A percentile compares a stretch with the other conserved stretches of the same genome.
Evolutionary conservation across 257 asterid genomes (phyloP).

Genomic region (Fraxinus pennsylvanica): DNA sequence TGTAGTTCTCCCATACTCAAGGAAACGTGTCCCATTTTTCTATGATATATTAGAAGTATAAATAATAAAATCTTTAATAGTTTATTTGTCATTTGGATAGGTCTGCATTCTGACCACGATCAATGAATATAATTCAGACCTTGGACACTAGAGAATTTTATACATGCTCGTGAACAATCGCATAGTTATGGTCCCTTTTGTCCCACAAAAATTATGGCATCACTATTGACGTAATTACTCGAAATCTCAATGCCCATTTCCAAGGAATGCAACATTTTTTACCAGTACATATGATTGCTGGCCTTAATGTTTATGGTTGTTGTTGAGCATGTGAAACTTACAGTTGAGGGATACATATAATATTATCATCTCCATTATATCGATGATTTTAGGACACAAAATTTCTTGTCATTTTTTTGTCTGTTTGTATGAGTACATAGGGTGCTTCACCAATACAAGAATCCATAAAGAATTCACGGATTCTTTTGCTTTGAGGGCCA

Average conservation of each 20-base stretch:
- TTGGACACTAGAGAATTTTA: slow-evolving; percentile 23
- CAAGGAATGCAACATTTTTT: background rate
- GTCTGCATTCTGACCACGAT: background rate
- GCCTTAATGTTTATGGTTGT: background rate
- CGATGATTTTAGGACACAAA: background rate
- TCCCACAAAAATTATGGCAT: background rate
- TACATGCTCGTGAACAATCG: slow-evolving; percentile 54
- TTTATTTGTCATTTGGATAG: background rate
- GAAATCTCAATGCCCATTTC: background rate
- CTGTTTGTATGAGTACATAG: background rate
- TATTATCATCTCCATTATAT: background rate
- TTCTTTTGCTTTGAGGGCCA: background rate
- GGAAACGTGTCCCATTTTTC: background rate
- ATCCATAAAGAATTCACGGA: background rate
- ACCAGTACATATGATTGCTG: background rate
- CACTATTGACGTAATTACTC: background rate
- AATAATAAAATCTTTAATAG: background rate
- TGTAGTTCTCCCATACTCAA: background rate
- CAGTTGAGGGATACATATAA: background rate
- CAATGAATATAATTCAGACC: slow-evolving; percentile 11
- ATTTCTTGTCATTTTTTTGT: background rate
- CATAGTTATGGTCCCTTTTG: slow-evolving; percentile 29
- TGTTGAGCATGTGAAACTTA: background rate
- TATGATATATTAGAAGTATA: too few relatives aligned
- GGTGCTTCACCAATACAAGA: background rate